Percentiles rank a stretch among this genome's conserved stretches.
Evolutionary conservation across 768 basidiomycete species (phyloP).

Genomic region (Boletus tylopilopsis): DNA sequence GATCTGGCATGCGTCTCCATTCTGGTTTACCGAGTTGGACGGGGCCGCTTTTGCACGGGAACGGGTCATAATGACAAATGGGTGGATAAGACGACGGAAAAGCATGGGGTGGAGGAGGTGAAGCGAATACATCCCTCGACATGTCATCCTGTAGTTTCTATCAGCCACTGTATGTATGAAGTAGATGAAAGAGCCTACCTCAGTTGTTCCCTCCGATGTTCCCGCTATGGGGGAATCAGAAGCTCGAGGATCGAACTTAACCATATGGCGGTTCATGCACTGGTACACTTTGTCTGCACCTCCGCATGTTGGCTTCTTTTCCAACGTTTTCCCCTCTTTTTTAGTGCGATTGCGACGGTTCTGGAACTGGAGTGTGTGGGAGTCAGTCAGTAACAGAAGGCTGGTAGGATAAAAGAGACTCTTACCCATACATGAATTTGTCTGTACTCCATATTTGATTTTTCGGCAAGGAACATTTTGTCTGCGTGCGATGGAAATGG

Average conservation of each 20-base stretch:
- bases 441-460: constrained; percentile 8
- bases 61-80: constrained; percentile 14
- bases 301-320: background rate
- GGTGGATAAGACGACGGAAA: constrained; percentile 18
- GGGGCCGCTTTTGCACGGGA: constrained; percentile 11
- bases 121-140: background rate
- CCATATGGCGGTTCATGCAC: background rate
- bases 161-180: background rate
- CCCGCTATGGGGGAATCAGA: rapidly evolving
- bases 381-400: background rate
- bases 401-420: rapidly evolving
- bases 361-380: constrained; percentile 5
- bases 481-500: constrained; percentile 11
- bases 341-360: constrained; percentile 10
- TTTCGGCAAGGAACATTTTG: constrained; percentile 10
- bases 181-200: background rate
- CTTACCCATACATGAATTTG: constrained; percentile 21
- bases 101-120: constrained; percentile 9
- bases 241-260: background rate
- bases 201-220: background rate
- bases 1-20: constrained; percentile 2
- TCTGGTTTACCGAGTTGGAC: background rate
- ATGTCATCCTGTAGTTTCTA: rapidly evolving
- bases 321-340: background rate
- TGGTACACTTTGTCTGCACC: background rate